A percentile compares a stretch with the other conserved stretches of the same genome.
Conservation (phyloP, 176 grass and related monocot genomes). For the Avena atlantica region DNA sequence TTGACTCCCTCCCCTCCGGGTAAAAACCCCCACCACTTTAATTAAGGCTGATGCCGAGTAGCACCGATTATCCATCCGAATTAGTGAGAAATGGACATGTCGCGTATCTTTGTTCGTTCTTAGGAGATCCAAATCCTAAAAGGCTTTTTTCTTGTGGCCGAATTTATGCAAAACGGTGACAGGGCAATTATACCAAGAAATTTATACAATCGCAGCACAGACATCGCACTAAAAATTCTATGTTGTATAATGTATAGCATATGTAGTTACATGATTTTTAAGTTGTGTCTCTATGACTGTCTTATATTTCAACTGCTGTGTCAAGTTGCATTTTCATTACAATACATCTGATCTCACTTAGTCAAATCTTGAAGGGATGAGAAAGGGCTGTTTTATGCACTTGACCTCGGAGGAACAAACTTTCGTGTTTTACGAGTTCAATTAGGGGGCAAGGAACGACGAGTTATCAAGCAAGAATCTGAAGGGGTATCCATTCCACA, state of each 20-base stretch:
- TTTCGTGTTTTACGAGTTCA: conserved; percentile 76
- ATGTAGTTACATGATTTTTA: background rate
- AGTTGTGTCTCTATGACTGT: background rate
- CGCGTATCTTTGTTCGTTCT: background rate
- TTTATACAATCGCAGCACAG: background rate
- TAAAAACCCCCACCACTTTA: conserved; percentile 36
- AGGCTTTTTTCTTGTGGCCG: background rate
- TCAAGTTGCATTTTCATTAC: background rate
- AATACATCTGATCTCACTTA: background rate
- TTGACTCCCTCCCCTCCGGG: conserved; percentile 79
- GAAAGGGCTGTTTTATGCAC: conserved; percentile 80
- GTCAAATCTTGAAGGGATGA: conserved; percentile 51
- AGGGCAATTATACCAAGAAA: background rate
- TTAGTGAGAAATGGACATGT: background rate
- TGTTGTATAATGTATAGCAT: background rate
- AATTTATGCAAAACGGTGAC: background rate
- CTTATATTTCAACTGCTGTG: background rate
- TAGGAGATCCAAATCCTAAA: background rate
- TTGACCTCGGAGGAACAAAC: conserved; percentile 94
- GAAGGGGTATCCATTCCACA: conserved; percentile 75
- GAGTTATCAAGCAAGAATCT: conserved; percentile 70
- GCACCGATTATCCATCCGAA: background rate
- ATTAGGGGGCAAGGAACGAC: conserved; percentile 66
- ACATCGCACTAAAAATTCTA: background rate
- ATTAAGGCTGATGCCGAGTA: background rate